phyloP scores from a whole-genome alignment of 2,329 filamentous ascomycete genomes.

The Fusarium lateritium region DNA sequence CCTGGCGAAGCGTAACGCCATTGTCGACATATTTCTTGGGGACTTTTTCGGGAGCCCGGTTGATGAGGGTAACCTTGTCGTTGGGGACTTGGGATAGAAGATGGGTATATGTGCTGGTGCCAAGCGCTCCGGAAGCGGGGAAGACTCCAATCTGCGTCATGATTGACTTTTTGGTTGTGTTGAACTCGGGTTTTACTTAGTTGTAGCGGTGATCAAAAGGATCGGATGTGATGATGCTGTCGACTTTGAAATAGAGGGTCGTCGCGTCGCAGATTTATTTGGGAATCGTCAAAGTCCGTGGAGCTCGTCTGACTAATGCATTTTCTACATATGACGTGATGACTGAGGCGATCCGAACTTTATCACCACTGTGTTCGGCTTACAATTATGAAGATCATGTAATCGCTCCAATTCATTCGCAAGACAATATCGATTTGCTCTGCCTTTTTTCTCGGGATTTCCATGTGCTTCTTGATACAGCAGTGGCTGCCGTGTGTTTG shows the following conservation, averaged over 20 bases:
- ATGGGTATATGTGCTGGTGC: slow-evolving; percentile 37
- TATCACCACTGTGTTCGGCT: not conserved
- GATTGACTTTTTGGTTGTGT: not conserved
- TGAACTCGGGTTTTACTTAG: not conserved
- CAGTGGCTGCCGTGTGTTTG: not conserved
- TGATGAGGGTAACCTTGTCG: slow-evolving; percentile 33
- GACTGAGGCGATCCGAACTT: not conserved
- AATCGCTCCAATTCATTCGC: no score
- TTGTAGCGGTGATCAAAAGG: not conserved
- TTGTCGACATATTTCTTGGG: not conserved
- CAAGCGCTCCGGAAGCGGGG: slow-evolving; percentile 40
- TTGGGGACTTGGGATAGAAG: slow-evolving; percentile 17
- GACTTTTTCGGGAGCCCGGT: slow-evolving; percentile 24
- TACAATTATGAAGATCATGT: no score
- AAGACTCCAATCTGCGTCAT: slow-evolving; percentile 41
- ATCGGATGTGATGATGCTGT: not conserved
- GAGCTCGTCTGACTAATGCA: slow-evolving; percentile 26
- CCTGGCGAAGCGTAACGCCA: slow-evolving; percentile 12
- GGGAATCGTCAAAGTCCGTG: not conserved
- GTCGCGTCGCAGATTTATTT: not conserved
- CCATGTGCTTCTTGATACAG: not conserved
- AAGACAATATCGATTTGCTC: no score
- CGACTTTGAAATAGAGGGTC: not conserved
- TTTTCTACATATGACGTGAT: slow-evolving; percentile 28
- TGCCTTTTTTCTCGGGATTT: not conserved